Evolutionary conservation across 2,329 filamentous ascomycete species (phyloP), one percentile per base, ranked within the genome.

Genomic region (Chrysoporthe puriensis): DNA sequence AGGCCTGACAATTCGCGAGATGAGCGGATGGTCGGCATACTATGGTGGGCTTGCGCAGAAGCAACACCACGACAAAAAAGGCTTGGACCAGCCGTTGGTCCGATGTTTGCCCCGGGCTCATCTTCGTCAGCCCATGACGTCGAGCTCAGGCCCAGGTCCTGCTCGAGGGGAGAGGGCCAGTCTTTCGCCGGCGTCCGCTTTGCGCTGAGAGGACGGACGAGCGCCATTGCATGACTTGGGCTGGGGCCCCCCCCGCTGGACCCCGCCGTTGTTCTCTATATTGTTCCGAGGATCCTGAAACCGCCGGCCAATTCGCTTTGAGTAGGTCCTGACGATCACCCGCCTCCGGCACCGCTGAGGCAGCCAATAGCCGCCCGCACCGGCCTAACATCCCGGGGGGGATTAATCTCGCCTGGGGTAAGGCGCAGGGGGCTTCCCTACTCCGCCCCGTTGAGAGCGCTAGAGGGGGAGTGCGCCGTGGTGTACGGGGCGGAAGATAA

Each of bases 211-310:
- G 36, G 36, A 40, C 36, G 36, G 36, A 9, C 26, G 26, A 26
- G 26, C 26, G 26, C 26, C 26, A 26, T 7, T 40, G 36, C 36
- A 40, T 40, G 36, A 9, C 9, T 40, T 40, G 36, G 36, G 36
- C 36, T 40, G 36, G 36, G 36, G 36, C 9, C 36, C 36, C 36
- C 5, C 36, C 36, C 36, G 5, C 36, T 26, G 26, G 26, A 26
- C 36, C 36, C 36, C 9, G 44, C n/a, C 18, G 8, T 48, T 7
- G n/a, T 48, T 48, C n/a, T 48, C n/a, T 40, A 40, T 36, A 36
- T 56, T 57, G 54, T 57, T 57, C 40, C 54, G 54, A 57, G 32
- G 54, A 57, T 40, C 18, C 32, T 57, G 54, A 57, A 57, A 57
- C 54, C 40, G 3, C 54, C 34, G 8, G 16, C 54, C 54, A 57